Evolutionary conservation across 2,329 filamentous ascomycete species (phyloP), one percentile per base, ranked within the genome.

Genomic region (Aspergillus hortae): DNA sequence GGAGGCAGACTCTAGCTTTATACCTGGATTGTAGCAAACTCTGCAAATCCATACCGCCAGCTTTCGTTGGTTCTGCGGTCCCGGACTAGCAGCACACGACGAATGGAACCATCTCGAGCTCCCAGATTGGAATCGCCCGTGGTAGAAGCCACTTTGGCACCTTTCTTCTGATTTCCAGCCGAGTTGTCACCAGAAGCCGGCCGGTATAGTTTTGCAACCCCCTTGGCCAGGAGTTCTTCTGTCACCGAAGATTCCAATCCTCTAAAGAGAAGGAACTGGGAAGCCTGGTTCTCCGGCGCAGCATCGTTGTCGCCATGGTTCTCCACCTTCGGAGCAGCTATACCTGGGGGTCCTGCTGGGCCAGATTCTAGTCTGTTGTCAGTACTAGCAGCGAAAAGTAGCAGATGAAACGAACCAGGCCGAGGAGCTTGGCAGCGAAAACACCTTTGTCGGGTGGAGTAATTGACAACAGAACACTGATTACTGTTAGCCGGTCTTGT

Each of bases 1-100:
- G 35, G 2, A 2, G 2, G 15, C 11, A 11, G 7, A 38, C 15
- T 17, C 11, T 6, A 7, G 33, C 41, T 38, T 15, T 54, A 43
- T 69, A 76, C 77, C 60, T 88, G 84, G 15, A 90, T 76, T 0
- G 83, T 87, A 61, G 83, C 86, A 66, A 92, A 95, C 68, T 95
- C 90, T 1, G 86, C 90, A 69, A 95, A 95, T 0, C 89, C 90
- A 61, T 90, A 95, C 59, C 86, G 83, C 79, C 88, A 89, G 47
- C 86, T 90, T 54, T 89, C 85, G 49, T 89, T 81, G 4, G 80
- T 87, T 54, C 77, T 79, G 42, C 85, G 80, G 64, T 92, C 88
- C 50, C 90, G 83, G 62, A 94, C 85, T 23, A 95, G 74, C 55
- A 94, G 82, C 1, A 94, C 84, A 47, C 90, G 84, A 55, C 87